A percentile compares a stretch with the other conserved stretches of the same genome.
These are phyloP conservation scores for Neonothopanus nambi DNA, from an alignment of 1,284 basidiomycete genomes.

Conservation along the genomic window DNA sequence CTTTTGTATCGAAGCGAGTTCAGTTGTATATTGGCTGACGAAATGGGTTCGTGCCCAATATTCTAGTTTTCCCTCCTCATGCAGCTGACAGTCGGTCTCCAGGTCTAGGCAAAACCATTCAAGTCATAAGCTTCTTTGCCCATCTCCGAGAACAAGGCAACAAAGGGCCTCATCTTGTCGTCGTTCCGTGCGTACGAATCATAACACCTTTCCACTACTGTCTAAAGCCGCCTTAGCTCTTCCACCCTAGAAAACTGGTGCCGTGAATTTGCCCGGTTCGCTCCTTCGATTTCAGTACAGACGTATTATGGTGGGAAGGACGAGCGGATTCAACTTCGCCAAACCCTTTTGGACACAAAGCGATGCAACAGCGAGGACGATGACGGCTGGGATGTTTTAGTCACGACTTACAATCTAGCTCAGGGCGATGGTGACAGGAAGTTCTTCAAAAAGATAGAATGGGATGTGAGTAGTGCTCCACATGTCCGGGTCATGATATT, in stretches of 20 bases:
- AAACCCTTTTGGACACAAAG: constrained; percentile 66
- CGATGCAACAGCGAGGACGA: constrained; percentile 37
- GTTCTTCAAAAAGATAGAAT: constrained; percentile 91
- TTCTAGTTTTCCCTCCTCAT: neutral
- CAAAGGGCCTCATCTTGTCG: constrained; percentile 87
- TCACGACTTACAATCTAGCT: constrained; percentile 96
- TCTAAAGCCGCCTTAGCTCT: constrained; percentile 52
- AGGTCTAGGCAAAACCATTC: constrained; percentile 98
- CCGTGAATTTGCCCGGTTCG: constrained; percentile 92
- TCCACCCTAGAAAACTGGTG: constrained; percentile 99
- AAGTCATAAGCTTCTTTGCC: constrained; percentile 97
- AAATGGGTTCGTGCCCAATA: constrained; percentile 76
- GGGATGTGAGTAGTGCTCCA: constrained; percentile 66
- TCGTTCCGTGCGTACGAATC: constrained; percentile 79
- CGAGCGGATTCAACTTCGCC: constrained; percentile 79
- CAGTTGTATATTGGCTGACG: constrained; percentile 96
- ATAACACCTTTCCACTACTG: constrained; percentile 36
- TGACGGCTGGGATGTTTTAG: constrained; percentile 86
- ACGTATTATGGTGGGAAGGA: constrained; percentile 94
- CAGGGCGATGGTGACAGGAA: constrained; percentile 87
- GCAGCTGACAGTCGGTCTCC: neutral
- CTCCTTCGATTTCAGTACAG: constrained; percentile 82
- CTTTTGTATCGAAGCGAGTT: constrained; percentile 80
- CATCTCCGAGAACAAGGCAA: constrained; percentile 79
- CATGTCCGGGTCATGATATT: constrained; percentile 4